Conservation (phyloP, 495 filamentous ascomycete genomes). For the Pseudevernia furfuracea region DNA sequence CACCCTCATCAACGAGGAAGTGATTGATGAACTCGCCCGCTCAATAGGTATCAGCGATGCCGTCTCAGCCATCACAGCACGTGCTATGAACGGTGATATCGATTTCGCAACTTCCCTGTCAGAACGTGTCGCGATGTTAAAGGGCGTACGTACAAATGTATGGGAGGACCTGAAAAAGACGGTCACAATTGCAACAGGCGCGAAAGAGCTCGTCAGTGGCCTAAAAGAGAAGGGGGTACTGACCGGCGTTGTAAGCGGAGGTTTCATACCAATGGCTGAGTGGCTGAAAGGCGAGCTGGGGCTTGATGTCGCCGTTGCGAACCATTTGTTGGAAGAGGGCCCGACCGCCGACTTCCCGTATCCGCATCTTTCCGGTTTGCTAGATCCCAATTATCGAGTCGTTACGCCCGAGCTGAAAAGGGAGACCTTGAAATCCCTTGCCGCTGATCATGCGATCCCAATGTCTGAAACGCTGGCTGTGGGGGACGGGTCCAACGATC, state of each 20-base stretch:
- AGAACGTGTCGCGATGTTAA: conserved; percentile 70
- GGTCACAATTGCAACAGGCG: conserved; percentile 75
- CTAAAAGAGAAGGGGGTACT: conserved; percentile 72
- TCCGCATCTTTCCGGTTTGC: conserved; percentile 63
- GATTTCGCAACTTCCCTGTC: conserved; percentile 79
- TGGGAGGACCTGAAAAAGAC: conserved; percentile 68
- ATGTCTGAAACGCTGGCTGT: conserved; percentile 76
- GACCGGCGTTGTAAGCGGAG: conserved; percentile 84
- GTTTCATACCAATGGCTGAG: conserved; percentile 78
- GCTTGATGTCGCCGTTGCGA: conserved; percentile 80
- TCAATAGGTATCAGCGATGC: conserved; percentile 64
- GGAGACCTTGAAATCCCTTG: conserved; percentile 67
- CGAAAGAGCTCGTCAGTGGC: conserved; percentile 58
- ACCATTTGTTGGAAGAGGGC: conserved; percentile 40
- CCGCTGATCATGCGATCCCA: conserved; percentile 59
- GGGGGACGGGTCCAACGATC: conserved; percentile 91
- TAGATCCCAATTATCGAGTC: conserved; percentile 60
- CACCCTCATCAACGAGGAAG: conserved; percentile 91
- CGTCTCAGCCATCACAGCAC: conserved; percentile 74
- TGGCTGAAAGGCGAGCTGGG: conserved; percentile 76
- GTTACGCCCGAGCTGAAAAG: conserved; percentile 77
- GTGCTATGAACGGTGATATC: conserved; percentile 95
- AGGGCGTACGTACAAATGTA: conserved; percentile 68
- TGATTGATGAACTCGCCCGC: conserved; percentile 87
- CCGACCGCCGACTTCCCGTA: conserved; percentile 11